These are phyloP conservation scores for Botryotinia narcissicola DNA, from an alignment of 2,329 filamentous ascomycete genomes.

Conservation along the genomic window DNA sequence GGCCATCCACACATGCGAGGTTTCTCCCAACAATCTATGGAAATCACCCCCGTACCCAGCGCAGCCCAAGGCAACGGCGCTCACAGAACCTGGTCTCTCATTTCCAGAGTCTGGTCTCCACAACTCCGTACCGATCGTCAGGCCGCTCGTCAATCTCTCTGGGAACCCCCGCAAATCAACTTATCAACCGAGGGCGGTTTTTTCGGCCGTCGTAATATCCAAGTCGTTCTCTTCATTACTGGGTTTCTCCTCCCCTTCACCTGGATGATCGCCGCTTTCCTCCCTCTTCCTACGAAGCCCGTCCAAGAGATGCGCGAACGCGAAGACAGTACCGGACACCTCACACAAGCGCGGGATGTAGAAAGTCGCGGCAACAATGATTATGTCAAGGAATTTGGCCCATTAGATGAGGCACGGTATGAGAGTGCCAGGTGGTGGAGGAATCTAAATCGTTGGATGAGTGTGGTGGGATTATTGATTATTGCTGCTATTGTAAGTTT, in stretches of 20 bases:
- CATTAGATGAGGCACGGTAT: constrained; percentile 38
- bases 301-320: constrained; percentile 51
- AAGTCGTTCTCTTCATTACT: constrained; percentile 70
- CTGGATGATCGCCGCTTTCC: constrained; percentile 76
- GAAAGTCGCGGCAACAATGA: constrained; percentile 26
- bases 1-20: constrained; percentile 28
- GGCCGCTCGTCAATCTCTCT: constrained; percentile 57
- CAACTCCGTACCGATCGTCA: constrained; percentile 66
- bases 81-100: constrained; percentile 46
- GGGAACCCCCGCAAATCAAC: constrained; percentile 70
- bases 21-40: constrained; percentile 43
- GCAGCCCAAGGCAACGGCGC: constrained; percentile 24
- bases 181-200: constrained; percentile 60
- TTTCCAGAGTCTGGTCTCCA: constrained; percentile 70
- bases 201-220: constrained; percentile 67
- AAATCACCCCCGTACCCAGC: constrained; percentile 42
- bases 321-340: constrained; percentile 37
- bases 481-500: constrained; percentile 53
- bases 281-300: constrained; percentile 65
- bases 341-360: background rate
- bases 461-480: constrained; percentile 53
- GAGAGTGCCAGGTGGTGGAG: constrained; percentile 65
- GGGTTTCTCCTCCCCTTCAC: constrained; percentile 79
- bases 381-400: constrained; percentile 33
- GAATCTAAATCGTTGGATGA: constrained; percentile 61